These are phyloP conservation scores for Patellaria atrata DNA, from an alignment of 495 filamentous ascomycete genomes.

Conservation along the genomic window DNA sequence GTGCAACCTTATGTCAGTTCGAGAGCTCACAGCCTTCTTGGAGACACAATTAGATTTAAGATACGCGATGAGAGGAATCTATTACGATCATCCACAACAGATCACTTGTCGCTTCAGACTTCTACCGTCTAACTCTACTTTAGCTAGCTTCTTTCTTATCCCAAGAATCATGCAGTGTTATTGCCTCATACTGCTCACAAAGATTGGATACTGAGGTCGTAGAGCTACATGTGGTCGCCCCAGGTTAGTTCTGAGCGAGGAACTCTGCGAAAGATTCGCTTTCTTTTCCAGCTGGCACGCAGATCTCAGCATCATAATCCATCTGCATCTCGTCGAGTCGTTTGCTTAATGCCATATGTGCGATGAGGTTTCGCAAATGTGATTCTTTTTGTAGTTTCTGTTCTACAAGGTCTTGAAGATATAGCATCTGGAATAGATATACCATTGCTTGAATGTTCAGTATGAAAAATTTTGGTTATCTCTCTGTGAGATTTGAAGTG, in stretches of 20 bases:
- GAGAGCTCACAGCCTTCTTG: no score
- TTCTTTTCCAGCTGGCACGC: constrained; percentile 4
- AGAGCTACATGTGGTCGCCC: constrained; percentile 7
- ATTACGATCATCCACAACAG: no score
- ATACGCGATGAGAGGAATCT: no score
- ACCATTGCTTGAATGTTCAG: no score
- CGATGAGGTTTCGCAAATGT: constrained; percentile 4
- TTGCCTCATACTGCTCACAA: constrained; percentile 8
- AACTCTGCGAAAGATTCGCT: constrained; percentile 8
- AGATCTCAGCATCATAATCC: constrained; percentile 4
- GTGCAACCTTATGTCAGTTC: constrained; percentile 1
- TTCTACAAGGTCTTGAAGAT: constrained; percentile 9
- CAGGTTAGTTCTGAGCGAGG: constrained; percentile 5
- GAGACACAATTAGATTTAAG: no score
- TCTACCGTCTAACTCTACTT: constrained; percentile 7
- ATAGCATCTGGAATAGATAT: constrained; percentile 9
- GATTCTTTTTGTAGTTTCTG: constrained; percentile 7
- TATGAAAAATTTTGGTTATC: no score
- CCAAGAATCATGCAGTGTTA: constrained; percentile 4
- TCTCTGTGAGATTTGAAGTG: no score
- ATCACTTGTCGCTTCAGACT: constrained; percentile 6
- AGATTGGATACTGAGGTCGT: constrained; percentile 3
- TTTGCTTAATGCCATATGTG: constrained; percentile 7
- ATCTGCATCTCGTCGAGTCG: constrained; percentile 6
- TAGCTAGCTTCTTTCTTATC: constrained; percentile 6